phyloP scores from a whole-genome alignment of 441 rosid species.

The Mallotus repandus region DNA sequence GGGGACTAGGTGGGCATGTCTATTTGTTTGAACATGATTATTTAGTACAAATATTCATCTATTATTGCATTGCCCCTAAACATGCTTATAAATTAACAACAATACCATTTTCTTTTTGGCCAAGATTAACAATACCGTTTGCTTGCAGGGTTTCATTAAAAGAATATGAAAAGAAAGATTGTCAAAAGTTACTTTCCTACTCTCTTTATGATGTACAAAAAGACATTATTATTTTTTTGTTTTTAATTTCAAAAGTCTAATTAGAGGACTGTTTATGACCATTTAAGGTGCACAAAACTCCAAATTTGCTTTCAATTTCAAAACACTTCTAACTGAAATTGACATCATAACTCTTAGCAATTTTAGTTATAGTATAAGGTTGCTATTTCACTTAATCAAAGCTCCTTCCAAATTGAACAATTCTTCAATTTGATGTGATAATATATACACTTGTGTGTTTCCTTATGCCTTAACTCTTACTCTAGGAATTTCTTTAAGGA shows the following conservation, averaged over 20 bases:
- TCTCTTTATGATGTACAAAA: no score
- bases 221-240: no score
- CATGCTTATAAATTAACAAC: not conserved
- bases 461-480: not conserved
- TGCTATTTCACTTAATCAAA: not conserved
- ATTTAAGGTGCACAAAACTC: not conserved
- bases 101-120: not conserved
- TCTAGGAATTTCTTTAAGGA: not conserved
- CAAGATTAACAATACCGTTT: not conserved
- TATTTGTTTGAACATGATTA: not conserved
- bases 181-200: no score
- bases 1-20: not conserved
- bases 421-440: not conserved
- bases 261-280: not conserved
- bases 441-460: not conserved
- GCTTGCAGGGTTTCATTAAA: no score
- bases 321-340: not conserved
- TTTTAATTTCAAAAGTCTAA: not conserved
- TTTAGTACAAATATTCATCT: not conserved
- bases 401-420: not conserved
- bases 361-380: not conserved
- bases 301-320: not conserved
- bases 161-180: no score
- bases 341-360: constrained; percentile 5
- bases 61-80: not conserved